Evolutionary conservation across 2,329 filamentous ascomycete species (phyloP), one percentile per base, ranked within the genome.

Genomic region (Nemania abortiva): DNA sequence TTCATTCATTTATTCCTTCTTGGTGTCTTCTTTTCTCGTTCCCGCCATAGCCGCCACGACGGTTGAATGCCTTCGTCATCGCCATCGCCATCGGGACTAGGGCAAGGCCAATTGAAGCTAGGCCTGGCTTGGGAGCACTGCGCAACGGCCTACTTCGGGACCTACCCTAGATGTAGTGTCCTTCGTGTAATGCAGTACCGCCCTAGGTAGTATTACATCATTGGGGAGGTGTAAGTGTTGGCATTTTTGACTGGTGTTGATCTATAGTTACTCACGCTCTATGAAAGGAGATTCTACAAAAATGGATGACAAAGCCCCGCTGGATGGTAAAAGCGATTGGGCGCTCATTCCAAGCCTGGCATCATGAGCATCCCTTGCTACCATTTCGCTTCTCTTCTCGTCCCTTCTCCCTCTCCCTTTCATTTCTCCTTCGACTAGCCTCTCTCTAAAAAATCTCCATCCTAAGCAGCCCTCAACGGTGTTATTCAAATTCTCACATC

Each of bases 31-130:
- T 55, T 55, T 58, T 39, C 34, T 31, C 20, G 13, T 65, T 59
- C 47, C 63, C 63, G 63, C 49, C 47, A 22, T 59, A 59, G 55
- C 55, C 63, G 63, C 63, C 55, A 65, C 59, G 63, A n/a, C 63
- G 63, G 63, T 54, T 65, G 63, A 65, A 65, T 65, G 54, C n/a
- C 49, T 15, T 47, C 37, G 55, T 20, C 42, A 42, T 42, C 37
- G 37, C 24, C 50, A 34, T 34, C 31, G 31, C 31, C 31, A 34
- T 34, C 31, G 11, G 24, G 13, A 24, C 50, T 11, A 15, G 50
- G 7, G 50, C 13, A 29, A 11, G 15, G 24, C 7, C 47, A 10
- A 65, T 52, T 52, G 27, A 55, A 7, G 29, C 31, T 34, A 11
- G 62, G 45, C 55, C 58, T 65, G 34, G 63, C 54, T 18, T 53